A percentile compares a stretch with the other conserved stretches of the same genome.
Conservation (phyloP, 148 eudicot species). For the Diospyros lotus region DNA sequence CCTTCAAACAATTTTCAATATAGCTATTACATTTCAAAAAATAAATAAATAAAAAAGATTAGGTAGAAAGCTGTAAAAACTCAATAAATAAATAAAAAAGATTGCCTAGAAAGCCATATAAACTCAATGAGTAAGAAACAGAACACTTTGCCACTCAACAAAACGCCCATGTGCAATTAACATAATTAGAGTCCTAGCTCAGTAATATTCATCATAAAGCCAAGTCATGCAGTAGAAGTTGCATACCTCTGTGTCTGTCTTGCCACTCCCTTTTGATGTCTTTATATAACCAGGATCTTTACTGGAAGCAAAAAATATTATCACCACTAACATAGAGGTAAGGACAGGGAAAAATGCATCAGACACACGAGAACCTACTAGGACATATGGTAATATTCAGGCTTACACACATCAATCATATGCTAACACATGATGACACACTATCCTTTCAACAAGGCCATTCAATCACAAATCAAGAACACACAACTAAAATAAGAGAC, state of each 20-base stretch:
- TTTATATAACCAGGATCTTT: constrained; percentile 90
- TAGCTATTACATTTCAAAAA: too few relatives aligned
- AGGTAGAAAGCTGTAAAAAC: too few relatives aligned
- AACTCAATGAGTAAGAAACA: neutral
- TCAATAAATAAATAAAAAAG: too few relatives aligned
- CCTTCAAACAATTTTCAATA: too few relatives aligned
- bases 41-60: too few relatives aligned
- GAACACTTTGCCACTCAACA: neutral
- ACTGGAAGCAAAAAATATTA: constrained; percentile 38
- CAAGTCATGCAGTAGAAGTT: neutral
- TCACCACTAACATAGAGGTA: neutral
- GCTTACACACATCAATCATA: neutral
- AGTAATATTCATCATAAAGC: neutral
- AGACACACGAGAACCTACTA: neutral
- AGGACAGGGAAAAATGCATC: neutral
- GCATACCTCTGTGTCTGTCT: constrained; percentile 53
- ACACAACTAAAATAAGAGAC: too few relatives aligned
- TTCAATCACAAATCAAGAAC: too few relatives aligned
- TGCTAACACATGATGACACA: too few relatives aligned
- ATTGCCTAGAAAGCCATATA: neutral
- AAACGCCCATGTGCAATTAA: neutral
- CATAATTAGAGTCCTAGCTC: neutral
- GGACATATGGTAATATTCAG: neutral
- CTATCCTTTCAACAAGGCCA: neutral
- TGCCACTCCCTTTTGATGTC: constrained; percentile 28